Evolutionary conservation across 2,329 filamentous ascomycete genomes (phyloP).

Genomic region (Verticillium zaregamsianum): DNA sequence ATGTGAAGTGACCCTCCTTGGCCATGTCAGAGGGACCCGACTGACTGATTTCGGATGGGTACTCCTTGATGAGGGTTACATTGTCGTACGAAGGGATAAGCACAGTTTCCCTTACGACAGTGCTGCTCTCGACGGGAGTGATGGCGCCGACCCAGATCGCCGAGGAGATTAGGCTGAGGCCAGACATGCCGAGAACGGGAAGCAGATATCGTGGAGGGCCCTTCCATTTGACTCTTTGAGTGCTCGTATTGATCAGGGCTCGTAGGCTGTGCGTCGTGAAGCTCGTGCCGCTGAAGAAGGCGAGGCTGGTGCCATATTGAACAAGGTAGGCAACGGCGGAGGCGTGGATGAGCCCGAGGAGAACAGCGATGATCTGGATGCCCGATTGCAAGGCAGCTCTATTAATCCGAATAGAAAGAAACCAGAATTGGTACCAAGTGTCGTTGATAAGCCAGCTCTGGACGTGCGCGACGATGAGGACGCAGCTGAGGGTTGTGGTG

Average conservation of each 20-base stretch:
- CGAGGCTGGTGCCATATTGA: conserved; percentile 5
- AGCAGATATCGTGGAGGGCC: background rate
- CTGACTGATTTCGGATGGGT: conserved; percentile 15
- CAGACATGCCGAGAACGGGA: conserved; percentile 1
- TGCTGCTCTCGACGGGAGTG: conserved; percentile 15
- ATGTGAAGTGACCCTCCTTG: conserved; percentile 16
- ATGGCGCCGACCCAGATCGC: conserved; percentile 17
- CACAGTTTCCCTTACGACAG: conserved; percentile 11
- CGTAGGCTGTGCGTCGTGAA: conserved; percentile 4
- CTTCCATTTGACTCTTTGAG: conserved; percentile 2
- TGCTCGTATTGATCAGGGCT: conserved; percentile 2
- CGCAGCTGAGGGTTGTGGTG: conserved; percentile 4
- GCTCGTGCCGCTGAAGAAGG: conserved; percentile 1
- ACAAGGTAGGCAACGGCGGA: conserved; percentile 4
- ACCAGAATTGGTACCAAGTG: conserved; percentile 4
- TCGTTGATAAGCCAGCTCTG: conserved; percentile 4
- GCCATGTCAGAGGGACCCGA: conserved; percentile 13
- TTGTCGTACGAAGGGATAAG: conserved; percentile 15
- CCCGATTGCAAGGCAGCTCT: conserved; percentile 4
- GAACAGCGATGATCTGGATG: conserved; percentile 3
- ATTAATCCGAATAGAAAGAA: conserved; percentile 2
- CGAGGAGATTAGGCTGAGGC: conserved; percentile 2
- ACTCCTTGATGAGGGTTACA: conserved; percentile 15
- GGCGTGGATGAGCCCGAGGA: conserved; percentile 4
- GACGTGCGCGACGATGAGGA: conserved; percentile 3